Evolutionary conservation across 805 yeast species (phyloP).

Genomic region (Candida coquimbonensis): DNA sequence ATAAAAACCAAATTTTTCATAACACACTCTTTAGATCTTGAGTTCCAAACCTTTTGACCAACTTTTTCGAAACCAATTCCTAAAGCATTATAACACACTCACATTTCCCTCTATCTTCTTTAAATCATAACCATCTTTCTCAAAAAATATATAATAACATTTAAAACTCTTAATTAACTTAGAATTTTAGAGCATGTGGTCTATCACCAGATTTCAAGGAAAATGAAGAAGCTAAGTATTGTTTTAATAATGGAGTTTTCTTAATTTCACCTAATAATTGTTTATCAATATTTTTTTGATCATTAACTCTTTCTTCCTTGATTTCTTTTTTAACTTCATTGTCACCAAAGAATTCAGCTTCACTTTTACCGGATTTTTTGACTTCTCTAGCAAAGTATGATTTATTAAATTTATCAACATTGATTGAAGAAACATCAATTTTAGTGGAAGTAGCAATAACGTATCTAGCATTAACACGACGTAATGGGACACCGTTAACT

Average conservation of each 20-base stretch:
- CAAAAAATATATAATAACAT: not conserved
- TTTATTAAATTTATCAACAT: constrained; percentile 85
- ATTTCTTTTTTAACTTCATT: constrained; percentile 71
- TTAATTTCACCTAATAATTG: constrained; percentile 89
- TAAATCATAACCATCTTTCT: not conserved
- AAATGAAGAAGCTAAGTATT: constrained; percentile 93
- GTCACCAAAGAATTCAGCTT: constrained; percentile 84
- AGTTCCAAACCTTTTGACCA: too few relatives aligned
- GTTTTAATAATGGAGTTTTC: constrained; percentile 95
- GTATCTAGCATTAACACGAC: constrained; percentile 98
- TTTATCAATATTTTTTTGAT: constrained; percentile 93
- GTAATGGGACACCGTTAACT: constrained; percentile 98
- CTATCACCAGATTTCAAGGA: constrained; percentile 96
- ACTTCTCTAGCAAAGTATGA: constrained; percentile 92
- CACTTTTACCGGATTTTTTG: constrained; percentile 68
- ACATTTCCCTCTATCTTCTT: not conserved
- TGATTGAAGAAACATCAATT: constrained; percentile 72
- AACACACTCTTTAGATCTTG: not conserved
- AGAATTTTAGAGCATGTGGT: constrained; percentile 97
- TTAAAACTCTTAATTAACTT: constrained; percentile 32
- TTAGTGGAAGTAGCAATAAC: constrained; percentile 98
- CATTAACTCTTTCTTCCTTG: constrained; percentile 90
- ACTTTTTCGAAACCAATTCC: too few relatives aligned
- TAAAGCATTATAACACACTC: not conserved
- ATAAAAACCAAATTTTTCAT: constrained; percentile 2